Evolutionary conservation across 805 yeast genomes (phyloP).

Genomic region (Myxozyma udenii): DNA sequence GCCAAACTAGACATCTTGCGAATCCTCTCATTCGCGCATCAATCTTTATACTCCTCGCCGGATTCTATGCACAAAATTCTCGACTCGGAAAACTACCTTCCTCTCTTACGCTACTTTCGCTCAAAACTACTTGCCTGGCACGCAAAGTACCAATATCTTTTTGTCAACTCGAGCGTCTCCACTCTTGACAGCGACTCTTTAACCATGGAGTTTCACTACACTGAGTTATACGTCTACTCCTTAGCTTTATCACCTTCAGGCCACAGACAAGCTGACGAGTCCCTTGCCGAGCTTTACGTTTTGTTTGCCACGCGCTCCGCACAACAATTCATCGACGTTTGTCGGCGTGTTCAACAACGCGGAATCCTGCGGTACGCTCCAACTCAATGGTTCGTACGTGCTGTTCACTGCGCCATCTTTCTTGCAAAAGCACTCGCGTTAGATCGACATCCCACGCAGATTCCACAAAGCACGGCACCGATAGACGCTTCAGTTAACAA

Average conservation of each 20-base stretch:
- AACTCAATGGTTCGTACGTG: constrained; percentile 84
- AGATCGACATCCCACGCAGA: constrained; percentile 29
- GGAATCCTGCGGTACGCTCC: constrained; percentile 75
- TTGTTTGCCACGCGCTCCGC: constrained; percentile 83
- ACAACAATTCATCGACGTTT: constrained; percentile 67
- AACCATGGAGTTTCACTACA: constrained; percentile 78
- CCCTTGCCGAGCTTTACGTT: constrained; percentile 72
- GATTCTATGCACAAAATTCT: constrained; percentile 38
- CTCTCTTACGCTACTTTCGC: constrained; percentile 66
- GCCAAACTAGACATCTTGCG: constrained; percentile 79
- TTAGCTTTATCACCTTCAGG: constrained; percentile 61
- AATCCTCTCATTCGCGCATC: constrained; percentile 78
- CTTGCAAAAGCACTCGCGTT: constrained; percentile 71
- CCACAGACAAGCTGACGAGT: constrained; percentile 39
- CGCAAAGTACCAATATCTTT: constrained; percentile 53
- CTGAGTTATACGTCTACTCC: constrained; percentile 79
- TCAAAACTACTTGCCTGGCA: constrained; percentile 82
- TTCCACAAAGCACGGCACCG: not conserved
- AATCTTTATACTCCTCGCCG: constrained; percentile 63
- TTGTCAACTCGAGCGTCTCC: constrained; percentile 36
- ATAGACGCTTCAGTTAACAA: not conserved
- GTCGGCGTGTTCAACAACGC: constrained; percentile 61
- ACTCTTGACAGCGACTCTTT: constrained; percentile 65
- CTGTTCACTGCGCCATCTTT: constrained; percentile 85
- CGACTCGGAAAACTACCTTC: constrained; percentile 48